Evolutionary conservation across 2,329 filamentous ascomycete genomes (phyloP), one percentile per base, ranked within the genome.

Genomic region (Basipetospora chlamydospora): DNA sequence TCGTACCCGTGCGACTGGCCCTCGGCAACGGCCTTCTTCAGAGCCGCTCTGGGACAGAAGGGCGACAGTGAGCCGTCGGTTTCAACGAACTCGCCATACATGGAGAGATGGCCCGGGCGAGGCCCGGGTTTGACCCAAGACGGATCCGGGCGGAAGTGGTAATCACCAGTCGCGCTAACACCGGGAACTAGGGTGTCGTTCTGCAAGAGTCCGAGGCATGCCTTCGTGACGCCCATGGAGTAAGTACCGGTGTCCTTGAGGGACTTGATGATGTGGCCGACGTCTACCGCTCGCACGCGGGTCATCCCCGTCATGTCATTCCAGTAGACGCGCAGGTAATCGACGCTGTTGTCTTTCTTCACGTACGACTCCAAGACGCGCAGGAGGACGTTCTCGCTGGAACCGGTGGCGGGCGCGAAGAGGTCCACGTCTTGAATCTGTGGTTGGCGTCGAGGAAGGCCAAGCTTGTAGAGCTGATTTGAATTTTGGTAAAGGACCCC

Each of bases 401-500:
- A 16, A 11, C 13, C 17, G 7, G 32, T 4, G n/a, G 5, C 11
- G 17, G 32, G 23, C n/a, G 12, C 10, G 11, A 25, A 8, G n/a
- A 34, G 7, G 21, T 26, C 12, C 12, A 25, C 8, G 12, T 3
- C 7, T 4, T 11, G 65, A 25, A 5, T 57, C 15, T 29, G 38
- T 4, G 41, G 17, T 18, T 17, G 42, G 26, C 30, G 34, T 35
- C 22, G 38, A n/a, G 26, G 9, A 13, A 74, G 56, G 1, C 63
- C 56, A 2, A 92, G 65, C 10, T 67, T 61, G 49, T 90, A 92
- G 0, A 90, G 58, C n/a, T 62, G 58, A 48, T 87, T 88, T 0
- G 83, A 73, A 45, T 86, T 92, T 43, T 73, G 65, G 58, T 87
- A 90, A 7, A 90, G 58, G 1, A 90, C 67, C 39, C 79, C 73